Evolutionary conservation across 441 rosid species (phyloP), one percentile per base, ranked within the genome.

Genomic region (Pelargonium australe): DNA sequence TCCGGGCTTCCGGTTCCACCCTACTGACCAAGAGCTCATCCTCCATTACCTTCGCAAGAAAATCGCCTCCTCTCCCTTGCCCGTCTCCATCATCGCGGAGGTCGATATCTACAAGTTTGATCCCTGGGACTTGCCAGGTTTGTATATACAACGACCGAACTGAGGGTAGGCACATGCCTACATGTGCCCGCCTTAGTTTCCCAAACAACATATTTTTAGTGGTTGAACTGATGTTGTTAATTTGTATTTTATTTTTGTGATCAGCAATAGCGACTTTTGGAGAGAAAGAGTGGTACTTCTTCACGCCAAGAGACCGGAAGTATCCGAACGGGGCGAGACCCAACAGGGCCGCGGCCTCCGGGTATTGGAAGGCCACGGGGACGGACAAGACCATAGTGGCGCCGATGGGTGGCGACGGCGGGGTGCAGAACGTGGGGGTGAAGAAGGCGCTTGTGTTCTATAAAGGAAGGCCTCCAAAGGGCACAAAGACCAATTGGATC

Each of bases 201-300:
- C n/a, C n/a, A n/a, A n/a, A n/a, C n/a, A n/a, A 25, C 31, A 25
- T 25, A 25, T 25, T 25, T 2, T 25, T 25, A 25, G 2, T 25
- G 2, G 31, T 25, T 25, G 31, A 25, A 25, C 31, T 25, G 4
- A 31, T 2, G 3, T 31, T n/a, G 25, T 72, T 47, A 37, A 13
- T 20, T 2, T 11, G 25, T 51, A n/a, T 40, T 67, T 23, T 23
- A 2, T 23, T 23, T 20, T 47, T 2, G 14, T 55, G 13, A 70
- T 70, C 84, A 94, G 99, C 60, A 57, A 86, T 73, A 68, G 91
- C 99, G 44, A 80, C 83, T 5, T 89, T 85, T 70, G 95, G 99
- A 0, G 99, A 94, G 88, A 94, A 91, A 79, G 98, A 94, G 70
- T 93, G 98, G 98, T 93, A 93, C 71, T 93, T 93, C 77, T 93